Evolutionary conservation across 2,329 filamentous ascomycete species (phyloP).

Genomic region (Emmonsiellopsis sp.): DNA sequence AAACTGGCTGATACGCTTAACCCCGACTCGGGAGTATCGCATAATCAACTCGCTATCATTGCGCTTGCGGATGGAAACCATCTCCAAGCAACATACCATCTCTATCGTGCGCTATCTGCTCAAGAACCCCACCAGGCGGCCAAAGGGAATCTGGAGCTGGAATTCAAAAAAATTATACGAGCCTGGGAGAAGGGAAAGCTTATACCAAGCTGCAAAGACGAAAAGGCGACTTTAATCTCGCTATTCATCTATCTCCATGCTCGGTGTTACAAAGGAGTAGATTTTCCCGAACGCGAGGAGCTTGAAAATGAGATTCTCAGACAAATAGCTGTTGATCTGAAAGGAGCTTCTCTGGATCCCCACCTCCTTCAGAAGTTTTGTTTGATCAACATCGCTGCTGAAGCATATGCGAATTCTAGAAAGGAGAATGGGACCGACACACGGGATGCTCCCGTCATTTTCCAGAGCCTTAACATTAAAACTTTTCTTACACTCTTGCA

Average conservation of each 20-base stretch:
- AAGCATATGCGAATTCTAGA: slow-evolving; percentile 58
- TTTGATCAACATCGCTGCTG: slow-evolving; percentile 77
- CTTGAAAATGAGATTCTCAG: slow-evolving; percentile 78
- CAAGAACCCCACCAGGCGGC: slow-evolving; percentile 66
- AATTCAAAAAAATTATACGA: slow-evolving; percentile 59
- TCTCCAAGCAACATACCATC: slow-evolving; percentile 76
- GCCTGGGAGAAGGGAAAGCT: slow-evolving; percentile 49
- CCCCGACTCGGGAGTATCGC: slow-evolving; percentile 68
- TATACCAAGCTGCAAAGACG: slow-evolving; percentile 15
- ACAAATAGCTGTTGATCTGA: slow-evolving; percentile 63
- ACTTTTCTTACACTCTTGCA: slow-evolving; percentile 65
- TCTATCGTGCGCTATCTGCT: slow-evolving; percentile 73
- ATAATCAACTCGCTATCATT: slow-evolving; percentile 87
- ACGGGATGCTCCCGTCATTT: slow-evolving; percentile 42
- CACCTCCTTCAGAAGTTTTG: slow-evolving; percentile 66
- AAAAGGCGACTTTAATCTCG: slow-evolving; percentile 55
- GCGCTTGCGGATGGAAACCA: slow-evolving; percentile 67
- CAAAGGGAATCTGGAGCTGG: slow-evolving; percentile 64
- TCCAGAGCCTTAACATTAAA: slow-evolving; percentile 67
- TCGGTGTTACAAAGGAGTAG: slow-evolving; percentile 67
- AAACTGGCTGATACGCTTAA: slow-evolving; percentile 67
- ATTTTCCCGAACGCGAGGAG: slow-evolving; percentile 66
- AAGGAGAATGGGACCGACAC: slow-evolving; percentile 37
- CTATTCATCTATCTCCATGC: slow-evolving; percentile 86
- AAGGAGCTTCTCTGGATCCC: slow-evolving; percentile 52